Conservation (phyloP, 345 rosid species). For the Syzygium oleosum region DNA sequence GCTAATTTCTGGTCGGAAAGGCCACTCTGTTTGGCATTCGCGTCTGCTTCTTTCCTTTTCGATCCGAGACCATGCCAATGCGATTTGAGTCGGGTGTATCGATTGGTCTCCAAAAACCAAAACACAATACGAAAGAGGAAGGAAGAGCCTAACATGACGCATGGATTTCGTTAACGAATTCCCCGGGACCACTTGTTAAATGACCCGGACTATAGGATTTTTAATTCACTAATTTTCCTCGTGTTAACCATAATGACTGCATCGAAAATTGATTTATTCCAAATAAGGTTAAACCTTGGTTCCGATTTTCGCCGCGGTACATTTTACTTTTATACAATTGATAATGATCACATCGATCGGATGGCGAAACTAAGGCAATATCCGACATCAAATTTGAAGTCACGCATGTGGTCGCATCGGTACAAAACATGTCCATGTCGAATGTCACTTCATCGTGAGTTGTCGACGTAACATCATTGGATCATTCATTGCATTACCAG, state of each 20-base stretch:
- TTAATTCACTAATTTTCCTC: neutral
- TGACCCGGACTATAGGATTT: neutral
- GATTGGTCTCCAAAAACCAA: neutral
- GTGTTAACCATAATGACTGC: neutral
- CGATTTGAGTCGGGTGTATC: neutral
- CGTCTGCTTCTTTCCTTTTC: neutral
- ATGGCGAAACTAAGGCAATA: neutral
- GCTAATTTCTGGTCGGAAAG: neutral
- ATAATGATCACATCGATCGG: neutral
- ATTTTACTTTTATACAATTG: too few species aligned
- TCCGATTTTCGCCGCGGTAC: neutral
- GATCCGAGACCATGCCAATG: neutral
- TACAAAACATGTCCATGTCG: neutral
- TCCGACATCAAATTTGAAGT: neutral
- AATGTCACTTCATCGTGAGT: neutral
- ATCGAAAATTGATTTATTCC: neutral
- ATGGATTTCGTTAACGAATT: too few species aligned
- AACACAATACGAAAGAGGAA: neutral
- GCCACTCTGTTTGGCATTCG: neutral
- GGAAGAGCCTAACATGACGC: neutral
- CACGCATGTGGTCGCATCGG: neutral
- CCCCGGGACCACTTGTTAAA: neutral
- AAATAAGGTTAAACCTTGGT: neutral
- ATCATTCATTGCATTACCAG: neutral
- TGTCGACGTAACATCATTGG: neutral